phyloP scores from a whole-genome alignment of 192 early-diverging fungal genomes.

The Backusella australiensis region DNA sequence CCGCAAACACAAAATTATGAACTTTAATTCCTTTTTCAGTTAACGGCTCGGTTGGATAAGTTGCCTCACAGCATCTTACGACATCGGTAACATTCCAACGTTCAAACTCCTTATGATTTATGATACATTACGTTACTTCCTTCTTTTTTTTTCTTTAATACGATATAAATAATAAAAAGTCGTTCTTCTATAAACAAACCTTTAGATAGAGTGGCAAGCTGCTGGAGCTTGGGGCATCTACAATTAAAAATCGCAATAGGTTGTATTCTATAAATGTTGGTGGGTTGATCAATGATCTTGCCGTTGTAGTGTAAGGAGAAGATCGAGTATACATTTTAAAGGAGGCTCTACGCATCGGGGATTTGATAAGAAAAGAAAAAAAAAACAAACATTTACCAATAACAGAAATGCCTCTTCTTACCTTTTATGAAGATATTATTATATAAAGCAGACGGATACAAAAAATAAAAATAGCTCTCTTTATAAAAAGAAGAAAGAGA shows the following conservation, averaged over 20 bases:
- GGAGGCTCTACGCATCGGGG: background rate
- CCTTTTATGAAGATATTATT: background rate
- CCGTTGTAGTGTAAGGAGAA: slow-evolving; percentile 5
- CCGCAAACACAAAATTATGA: slow-evolving; percentile 70
- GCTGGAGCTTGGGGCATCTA: slow-evolving; percentile 73
- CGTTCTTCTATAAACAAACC: slow-evolving; percentile 38
- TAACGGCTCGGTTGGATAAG: slow-evolving; percentile 61
- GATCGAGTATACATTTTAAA: slow-evolving; percentile 18
- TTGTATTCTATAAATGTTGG: slow-evolving; percentile 68
- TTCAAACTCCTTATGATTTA: slow-evolving; percentile 58
- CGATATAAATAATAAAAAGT: background rate
- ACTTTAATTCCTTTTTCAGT: slow-evolving; percentile 60
- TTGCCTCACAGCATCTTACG: slow-evolving; percentile 83
- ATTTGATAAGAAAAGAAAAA: background rate
- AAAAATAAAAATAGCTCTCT: background rate
- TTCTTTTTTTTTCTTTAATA: slow-evolving; percentile 3
- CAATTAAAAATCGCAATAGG: slow-evolving; percentile 70
- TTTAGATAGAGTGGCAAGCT: slow-evolving; percentile 66
- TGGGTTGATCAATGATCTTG: slow-evolving; percentile 49
- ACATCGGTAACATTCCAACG: slow-evolving; percentile 68
- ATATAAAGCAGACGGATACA: background rate
- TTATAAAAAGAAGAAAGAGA: background rate
- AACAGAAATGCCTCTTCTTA: background rate
- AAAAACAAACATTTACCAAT: background rate
- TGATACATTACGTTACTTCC: background rate